phyloP scores from a whole-genome alignment of 2,329 filamentous ascomycete species.

The Stagonosporopsis vannaccii region DNA sequence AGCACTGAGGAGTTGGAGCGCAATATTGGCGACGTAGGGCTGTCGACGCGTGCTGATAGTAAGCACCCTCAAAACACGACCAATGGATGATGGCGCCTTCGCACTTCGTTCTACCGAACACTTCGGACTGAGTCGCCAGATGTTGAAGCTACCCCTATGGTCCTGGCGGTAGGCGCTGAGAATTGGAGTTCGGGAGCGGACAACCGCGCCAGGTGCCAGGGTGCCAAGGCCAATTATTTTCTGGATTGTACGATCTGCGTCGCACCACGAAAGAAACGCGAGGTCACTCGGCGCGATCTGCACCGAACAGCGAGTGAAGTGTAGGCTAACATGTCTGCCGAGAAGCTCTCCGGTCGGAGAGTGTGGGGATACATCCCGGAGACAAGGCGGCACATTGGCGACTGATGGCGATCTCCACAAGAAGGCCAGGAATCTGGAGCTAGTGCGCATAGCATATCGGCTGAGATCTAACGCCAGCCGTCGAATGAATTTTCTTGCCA shows the following conservation, averaged over 20 bases:
- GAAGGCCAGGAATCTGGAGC: neutral
- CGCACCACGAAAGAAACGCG: neutral
- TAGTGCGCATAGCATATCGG: neutral
- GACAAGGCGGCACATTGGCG: neutral
- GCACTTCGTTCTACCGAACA: neutral
- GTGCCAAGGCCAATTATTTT: neutral
- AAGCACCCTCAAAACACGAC: neutral
- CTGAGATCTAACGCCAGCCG: neutral
- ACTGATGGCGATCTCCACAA: neutral
- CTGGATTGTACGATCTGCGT: neutral
- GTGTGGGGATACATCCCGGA: constrained; percentile 1
- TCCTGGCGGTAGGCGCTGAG: neutral
- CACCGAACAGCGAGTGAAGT: constrained; percentile 1
- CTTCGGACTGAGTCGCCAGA: neutral
- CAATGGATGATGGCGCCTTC: neutral
- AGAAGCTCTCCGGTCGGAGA: neutral
- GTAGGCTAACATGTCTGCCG: constrained; percentile 4
- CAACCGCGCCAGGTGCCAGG: neutral
- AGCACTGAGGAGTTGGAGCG: neutral
- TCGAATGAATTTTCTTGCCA: neutral
- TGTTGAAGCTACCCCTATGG: neutral
- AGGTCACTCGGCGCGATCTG: constrained; percentile 1
- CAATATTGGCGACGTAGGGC: neutral
- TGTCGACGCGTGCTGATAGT: neutral
- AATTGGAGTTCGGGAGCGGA: neutral